Percentiles rank a stretch among this genome's conserved stretches.
Evolutionary conservation across 805 yeast genomes (phyloP).

Genomic region (Candida chilensis): DNA sequence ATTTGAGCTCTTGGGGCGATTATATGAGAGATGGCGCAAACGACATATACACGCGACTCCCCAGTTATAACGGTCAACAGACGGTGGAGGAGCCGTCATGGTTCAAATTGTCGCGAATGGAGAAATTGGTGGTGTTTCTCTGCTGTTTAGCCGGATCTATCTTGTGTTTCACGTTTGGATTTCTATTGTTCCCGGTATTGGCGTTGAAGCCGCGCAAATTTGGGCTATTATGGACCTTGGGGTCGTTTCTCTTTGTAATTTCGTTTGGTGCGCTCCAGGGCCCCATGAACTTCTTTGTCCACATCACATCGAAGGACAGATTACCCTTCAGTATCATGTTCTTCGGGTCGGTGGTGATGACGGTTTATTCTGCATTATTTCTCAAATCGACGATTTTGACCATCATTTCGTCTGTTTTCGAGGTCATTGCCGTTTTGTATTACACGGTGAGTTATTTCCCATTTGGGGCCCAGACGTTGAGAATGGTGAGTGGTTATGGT

Average conservation of each 20-base stretch:
- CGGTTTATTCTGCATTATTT: conserved; percentile 70
- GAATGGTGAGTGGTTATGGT: conserved; percentile 36
- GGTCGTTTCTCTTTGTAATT: conserved; percentile 75
- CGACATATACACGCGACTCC: conserved; percentile 57
- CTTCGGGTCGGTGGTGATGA: conserved; percentile 69
- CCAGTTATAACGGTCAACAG: conserved; percentile 39
- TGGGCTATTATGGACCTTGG: conserved; percentile 86
- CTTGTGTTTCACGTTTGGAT: conserved; percentile 76
- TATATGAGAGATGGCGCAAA: conserved; percentile 34
- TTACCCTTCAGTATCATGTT: conserved; percentile 74
- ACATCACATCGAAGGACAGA: conserved; percentile 67
- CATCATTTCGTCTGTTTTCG: conserved; percentile 63
- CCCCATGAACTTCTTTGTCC: conserved; percentile 70
- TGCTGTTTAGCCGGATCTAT: conserved; percentile 68
- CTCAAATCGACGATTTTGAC: conserved; percentile 70
- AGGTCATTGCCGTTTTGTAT: conserved; percentile 80
- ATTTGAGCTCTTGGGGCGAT: no score
- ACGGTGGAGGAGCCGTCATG: conserved; percentile 60
- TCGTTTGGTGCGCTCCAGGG: conserved; percentile 93
- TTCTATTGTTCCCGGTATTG: conserved; percentile 80
- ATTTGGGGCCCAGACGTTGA: conserved; percentile 75
- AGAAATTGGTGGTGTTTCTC: conserved; percentile 68
- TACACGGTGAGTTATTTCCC: conserved; percentile 93
- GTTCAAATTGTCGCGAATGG: conserved; percentile 71
- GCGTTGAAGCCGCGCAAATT: conserved; percentile 88